Evolutionary conservation across 176 grass and related monocot genomes (phyloP), one percentile per base, ranked within the genome.

Genomic region (Paspalum vaginatum): DNA sequence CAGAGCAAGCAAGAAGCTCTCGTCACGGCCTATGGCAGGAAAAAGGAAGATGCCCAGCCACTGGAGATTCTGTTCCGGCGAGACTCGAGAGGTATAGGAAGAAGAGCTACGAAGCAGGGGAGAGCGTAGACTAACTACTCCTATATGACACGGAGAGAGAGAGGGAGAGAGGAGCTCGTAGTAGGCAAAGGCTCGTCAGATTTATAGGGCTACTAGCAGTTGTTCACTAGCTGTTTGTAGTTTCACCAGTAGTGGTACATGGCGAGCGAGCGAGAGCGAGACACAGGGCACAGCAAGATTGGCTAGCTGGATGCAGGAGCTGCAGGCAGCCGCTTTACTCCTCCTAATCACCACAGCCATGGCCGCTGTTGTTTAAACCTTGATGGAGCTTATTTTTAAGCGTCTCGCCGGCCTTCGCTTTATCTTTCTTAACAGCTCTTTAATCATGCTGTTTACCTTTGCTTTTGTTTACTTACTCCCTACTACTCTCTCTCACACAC

Each of bases 381-480:
- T 71, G 51, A 66, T 27, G 37, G 61, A 74, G 65, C 56, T 86
- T 86, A 89, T 86, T 80, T 83, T 67, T 60, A 66, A 70, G 79
- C 39, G 78, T 25, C 45, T 24, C 22, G 44, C 44, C 12, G 14
- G 16, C 40, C 47, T 72, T 50, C 60, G 22, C 87, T 86, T 86
- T 79, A 74, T 67, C 87, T 89, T 89, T 92, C 21, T 80, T 83
- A 88, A 92, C 75, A 82, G 75, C 84, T 43, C 83, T 92, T 92
- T 89, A 92, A 89, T 86, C 83, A 83, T 92, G 86, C 64, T 92
- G 86, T 71, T 92, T 86, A 89, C 69, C 86, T 92, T 92, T 92
- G 78, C 64, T 85, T 88, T 91, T 82, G 68, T 90, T 90, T 65
- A 75, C 38, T 81, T 85, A 70, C 69, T 70, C 46, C 63, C 63